phyloP scores from a whole-genome alignment of 2,329 filamentous ascomycete species.

The Trichoderma guizhouense region DNA sequence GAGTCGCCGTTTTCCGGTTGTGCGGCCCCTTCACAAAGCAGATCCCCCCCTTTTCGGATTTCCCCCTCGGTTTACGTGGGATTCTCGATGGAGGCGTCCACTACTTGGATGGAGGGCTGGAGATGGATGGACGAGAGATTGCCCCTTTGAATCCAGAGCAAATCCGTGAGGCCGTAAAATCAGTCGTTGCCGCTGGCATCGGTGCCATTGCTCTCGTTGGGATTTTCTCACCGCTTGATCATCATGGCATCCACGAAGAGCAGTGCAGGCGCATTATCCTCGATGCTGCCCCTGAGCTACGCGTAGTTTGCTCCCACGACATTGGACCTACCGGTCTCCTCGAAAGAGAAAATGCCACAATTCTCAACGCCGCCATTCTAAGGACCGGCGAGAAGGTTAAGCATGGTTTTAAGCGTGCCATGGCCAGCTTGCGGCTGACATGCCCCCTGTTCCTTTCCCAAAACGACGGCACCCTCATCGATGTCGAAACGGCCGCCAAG shows the following conservation, averaged over 20 bases:
- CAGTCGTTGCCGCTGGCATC: constrained; percentile 37
- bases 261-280: constrained; percentile 37
- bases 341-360: constrained; percentile 51
- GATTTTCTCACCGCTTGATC: constrained; percentile 46
- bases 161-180: constrained; percentile 32
- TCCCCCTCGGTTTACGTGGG: constrained; percentile 37
- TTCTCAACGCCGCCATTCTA: constrained; percentile 52
- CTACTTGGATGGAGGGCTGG: constrained; percentile 45
- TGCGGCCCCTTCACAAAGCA: constrained; percentile 44
- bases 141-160: constrained; percentile 36
- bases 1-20: constrained; percentile 45
- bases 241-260: constrained; percentile 40
- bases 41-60: constrained; percentile 46
- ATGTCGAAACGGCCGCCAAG: constrained; percentile 44
- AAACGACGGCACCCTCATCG: constrained; percentile 52
- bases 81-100: constrained; percentile 41
- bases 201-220: constrained; percentile 41
- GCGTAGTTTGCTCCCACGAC: constrained; percentile 42
- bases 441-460: constrained; percentile 50
- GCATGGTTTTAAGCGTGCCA: constrained; percentile 45
- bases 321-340: constrained; percentile 44
- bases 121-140: constrained; percentile 48
- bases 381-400: constrained; percentile 46
- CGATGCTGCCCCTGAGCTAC: constrained; percentile 32
- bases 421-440: constrained; percentile 38